Percentiles rank a stretch among this genome's conserved stretches.
Conservation (phyloP, 495 filamentous ascomycete genomes). For the Hyaloscypha finlandica region DNA sequence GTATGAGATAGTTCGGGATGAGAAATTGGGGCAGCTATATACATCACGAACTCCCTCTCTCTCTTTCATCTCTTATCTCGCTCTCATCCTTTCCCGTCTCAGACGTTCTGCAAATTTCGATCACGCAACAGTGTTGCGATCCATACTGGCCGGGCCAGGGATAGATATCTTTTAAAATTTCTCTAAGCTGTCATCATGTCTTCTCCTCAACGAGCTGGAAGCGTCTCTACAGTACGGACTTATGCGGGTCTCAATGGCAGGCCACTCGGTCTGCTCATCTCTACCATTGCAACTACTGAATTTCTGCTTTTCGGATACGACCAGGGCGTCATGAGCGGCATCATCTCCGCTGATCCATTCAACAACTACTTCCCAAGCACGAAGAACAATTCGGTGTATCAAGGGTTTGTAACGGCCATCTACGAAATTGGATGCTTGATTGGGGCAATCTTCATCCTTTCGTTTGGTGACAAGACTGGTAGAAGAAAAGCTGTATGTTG, state of each 20-base stretch:
- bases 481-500: slow-evolving; percentile 52
- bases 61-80: slow-evolving; percentile 9
- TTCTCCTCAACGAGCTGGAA: slow-evolving; percentile 6
- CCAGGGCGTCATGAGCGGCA: slow-evolving; percentile 76
- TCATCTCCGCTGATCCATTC: slow-evolving; percentile 74
- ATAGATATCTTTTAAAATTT: slow-evolving; percentile 1
- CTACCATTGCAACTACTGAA: slow-evolving; percentile 69
- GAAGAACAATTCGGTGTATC: slow-evolving; percentile 61
- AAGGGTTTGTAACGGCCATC: slow-evolving; percentile 79
- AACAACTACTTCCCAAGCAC: slow-evolving; percentile 69
- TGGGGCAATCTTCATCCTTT: slow-evolving; percentile 72
- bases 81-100: background rate
- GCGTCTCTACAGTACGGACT: slow-evolving; percentile 23
- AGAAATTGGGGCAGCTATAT: slow-evolving; percentile 12
- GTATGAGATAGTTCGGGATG: background rate
- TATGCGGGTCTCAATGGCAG: slow-evolving; percentile 67
- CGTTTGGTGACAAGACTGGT: slow-evolving; percentile 68
- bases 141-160: slow-evolving; percentile 11
- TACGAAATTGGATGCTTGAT: slow-evolving; percentile 80
- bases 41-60: slow-evolving; percentile 8
- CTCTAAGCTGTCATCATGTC: background rate
- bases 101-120: background rate
- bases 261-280: slow-evolving; percentile 62
- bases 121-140: slow-evolving; percentile 7
- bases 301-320: slow-evolving; percentile 67